Evolutionary conservation across 106 monocot genomes (phyloP), one percentile per base, ranked within the genome.

Genomic region (Dendrobium nobile): DNA sequence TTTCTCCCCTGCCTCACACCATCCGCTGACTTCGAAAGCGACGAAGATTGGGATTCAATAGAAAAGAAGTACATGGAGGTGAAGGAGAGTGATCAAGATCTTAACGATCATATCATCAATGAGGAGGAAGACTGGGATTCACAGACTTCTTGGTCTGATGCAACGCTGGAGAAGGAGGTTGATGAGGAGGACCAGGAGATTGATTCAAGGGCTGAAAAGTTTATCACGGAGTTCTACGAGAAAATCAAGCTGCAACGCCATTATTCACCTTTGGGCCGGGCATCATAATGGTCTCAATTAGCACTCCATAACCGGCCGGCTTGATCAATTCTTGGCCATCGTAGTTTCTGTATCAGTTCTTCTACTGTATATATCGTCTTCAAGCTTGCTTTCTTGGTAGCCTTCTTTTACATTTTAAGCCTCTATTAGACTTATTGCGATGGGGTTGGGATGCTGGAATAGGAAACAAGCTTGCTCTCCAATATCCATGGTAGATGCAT

Each of bases 171-270:
- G 82, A 65, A 51, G 1, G 64, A 80, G 82, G 9, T 13, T 3
- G 51, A 15, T 11, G 51, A 51, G 51, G 81, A 78, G 19, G 75
- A 73, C 4, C 59, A 48, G 41, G 90, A 83, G 40, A 83, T 90
- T 43, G 90, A 90, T 81, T 16, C 24, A n/a, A 87, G 75, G 81
- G 90, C 90, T 8, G 90, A 90, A 79, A 81, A 83, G 75, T 90
- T 90, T 45, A 87, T 87, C 31, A 47, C 78, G 0, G 76, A 44
- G 55, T 90, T 87, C 48, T 79, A 90, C 67, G 81, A 87, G 80
- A 78, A 90, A 76, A 85, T 90, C 80, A 85, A 83, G 80, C 78
- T 90, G 77, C 90, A 90, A 51, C 13, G 13, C 51, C 51, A 15
- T 51, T 17, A 13, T 13, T 51, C 51, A 15, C 51, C 51, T 51